Evolutionary conservation across 169 alveolate genomes (phyloP), one percentile per base, ranked within the genome.

Genomic region (Eimeria necatrix): DNA sequence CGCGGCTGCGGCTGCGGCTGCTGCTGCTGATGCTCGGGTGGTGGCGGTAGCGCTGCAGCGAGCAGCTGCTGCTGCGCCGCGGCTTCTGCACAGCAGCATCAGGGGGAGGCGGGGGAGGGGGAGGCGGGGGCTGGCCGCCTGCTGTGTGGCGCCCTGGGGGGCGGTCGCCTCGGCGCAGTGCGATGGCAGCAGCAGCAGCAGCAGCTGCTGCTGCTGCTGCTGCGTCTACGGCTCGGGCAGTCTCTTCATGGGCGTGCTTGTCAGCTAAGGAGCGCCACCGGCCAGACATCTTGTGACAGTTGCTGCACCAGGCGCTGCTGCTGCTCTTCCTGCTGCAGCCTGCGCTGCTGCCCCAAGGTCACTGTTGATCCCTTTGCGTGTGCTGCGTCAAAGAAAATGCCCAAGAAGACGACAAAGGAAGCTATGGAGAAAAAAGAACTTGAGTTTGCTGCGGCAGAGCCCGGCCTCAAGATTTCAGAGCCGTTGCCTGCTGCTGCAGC

Each of bases 171-270:
- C n/a, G n/a, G 78, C 78, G 22, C 12, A 56, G 12, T 1, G 68
- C 78, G 1, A n/a, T n/a, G n/a, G 78, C 78, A 18, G 78, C 78
- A 18, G 78, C 78, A 18, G 78, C 78, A 18, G 78, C 78, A 18
- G 78, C 78, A 8, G 78, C 78, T 18, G 78, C 78, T n/a, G 78
- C 78, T 68, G 78, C 78, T 68, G 78, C 78, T 68, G 78, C 78
- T 68, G 78, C 78, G 32, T 68, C 5, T n/a, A 68, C 78, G 14
- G 78, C 78, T 7, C 78, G 78, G 41, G 78, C 78, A 18, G 78
- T 68, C 78, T 68, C 78, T 10, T 68, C 78, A 12, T 12, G 32
- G n/a, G n/a, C 32, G n/a, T n/a, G 78, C 14, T 8, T 12, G 32
- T 12, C n/a, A 7, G 32, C 78, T 18, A 18, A 10, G n/a, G 78